Base-by-base conservation (phyloP, 176 grass and related monocot genomes). In the Oryza punctata region DNA sequence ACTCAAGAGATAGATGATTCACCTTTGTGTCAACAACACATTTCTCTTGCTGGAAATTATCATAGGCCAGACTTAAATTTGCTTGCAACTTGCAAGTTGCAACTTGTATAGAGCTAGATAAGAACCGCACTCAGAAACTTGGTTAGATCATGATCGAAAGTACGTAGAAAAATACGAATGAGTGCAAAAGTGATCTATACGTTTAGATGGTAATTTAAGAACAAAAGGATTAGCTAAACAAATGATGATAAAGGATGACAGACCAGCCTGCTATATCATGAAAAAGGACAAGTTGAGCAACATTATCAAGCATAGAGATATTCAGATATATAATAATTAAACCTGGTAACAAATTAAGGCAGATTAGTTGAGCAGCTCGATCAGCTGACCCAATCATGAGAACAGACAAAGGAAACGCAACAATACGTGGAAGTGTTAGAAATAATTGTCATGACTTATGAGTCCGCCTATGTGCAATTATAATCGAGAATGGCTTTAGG, bases 1-100 rank as follows among this genome's bases (percentile, higher is more conserved):
- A 61, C 70, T 68, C 19, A 33, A 33, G 9, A 74, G 68, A 82
- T 28, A 67, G 52, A 52, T 46, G 46, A 63, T 69, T 63, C 29
- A 68, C 38, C 84, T 90, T 87, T 90, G 74, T 79, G 68, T 90
- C 60, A 78, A 73, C 37, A 73, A 41, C 75, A 69, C 84, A 86
- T 79, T 78, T 78, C 26, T 78, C 37, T 74, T 54, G 49, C 69
- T 74, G 27, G 3, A 73, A 67, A 86, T 69, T 47, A 74, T 5
- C 75, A 41, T 83, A 30, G 14, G 27, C 18, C 30, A 43, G 23
- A 5, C 68, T 63, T 83, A 50, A 63, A 46, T 87, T 86, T 74
- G 73, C 40, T 86, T 30, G 49, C 68, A 69, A 61, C 9, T 61
- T 61, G n/a, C 61, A 87, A 90, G 79, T 83, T 83, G 84, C 75